phyloP scores from a whole-genome alignment of 2,329 filamentous ascomycete genomes.

The Delphinella strobiligena region DNA sequence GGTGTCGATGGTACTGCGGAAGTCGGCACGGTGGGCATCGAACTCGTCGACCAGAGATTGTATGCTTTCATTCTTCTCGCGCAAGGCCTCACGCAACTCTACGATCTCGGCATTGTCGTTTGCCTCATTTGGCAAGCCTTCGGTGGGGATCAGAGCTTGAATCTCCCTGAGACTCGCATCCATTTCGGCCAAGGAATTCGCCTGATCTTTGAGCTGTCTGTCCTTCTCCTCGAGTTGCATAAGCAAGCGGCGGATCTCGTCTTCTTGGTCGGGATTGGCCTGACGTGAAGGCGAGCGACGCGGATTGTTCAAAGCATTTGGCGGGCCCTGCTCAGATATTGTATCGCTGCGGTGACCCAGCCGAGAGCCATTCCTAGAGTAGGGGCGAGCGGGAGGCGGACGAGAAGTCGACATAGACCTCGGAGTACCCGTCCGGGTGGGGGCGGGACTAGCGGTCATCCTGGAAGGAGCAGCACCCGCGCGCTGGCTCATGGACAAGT shows the following conservation, averaged over 20 bases:
- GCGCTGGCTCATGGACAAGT: slow-evolving; percentile 39
- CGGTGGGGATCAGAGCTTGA: slow-evolving; percentile 53
- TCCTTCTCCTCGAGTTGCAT: slow-evolving; percentile 73
- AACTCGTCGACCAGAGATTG: slow-evolving; percentile 87
- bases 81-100: slow-evolving; percentile 59
- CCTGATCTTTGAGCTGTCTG: slow-evolving; percentile 78
- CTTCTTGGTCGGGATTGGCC: slow-evolving; percentile 33
- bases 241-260: slow-evolving; percentile 62
- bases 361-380: slow-evolving; percentile 35
- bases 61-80: slow-evolving; percentile 96
- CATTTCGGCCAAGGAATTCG: slow-evolving; percentile 74
- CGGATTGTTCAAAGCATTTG: slow-evolving; percentile 31
- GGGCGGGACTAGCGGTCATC: slow-evolving; percentile 49
- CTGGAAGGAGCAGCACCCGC: slow-evolving; percentile 40
- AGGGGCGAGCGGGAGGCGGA: slow-evolving; percentile 30
- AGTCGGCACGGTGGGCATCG: slow-evolving; percentile 87
- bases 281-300: slow-evolving; percentile 25
- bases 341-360: slow-evolving; percentile 30
- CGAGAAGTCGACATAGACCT: slow-evolving; percentile 41
- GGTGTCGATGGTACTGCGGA: slow-evolving; percentile 92
- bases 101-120: slow-evolving; percentile 57
- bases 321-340: slow-evolving; percentile 31
- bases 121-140: slow-evolving; percentile 8
- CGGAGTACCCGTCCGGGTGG: slow-evolving; percentile 30
- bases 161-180: slow-evolving; percentile 77